Evolutionary conservation across 768 basidiomycete genomes (phyloP), one percentile per base, ranked within the genome.

Genomic region (Amanita rimosa): DNA sequence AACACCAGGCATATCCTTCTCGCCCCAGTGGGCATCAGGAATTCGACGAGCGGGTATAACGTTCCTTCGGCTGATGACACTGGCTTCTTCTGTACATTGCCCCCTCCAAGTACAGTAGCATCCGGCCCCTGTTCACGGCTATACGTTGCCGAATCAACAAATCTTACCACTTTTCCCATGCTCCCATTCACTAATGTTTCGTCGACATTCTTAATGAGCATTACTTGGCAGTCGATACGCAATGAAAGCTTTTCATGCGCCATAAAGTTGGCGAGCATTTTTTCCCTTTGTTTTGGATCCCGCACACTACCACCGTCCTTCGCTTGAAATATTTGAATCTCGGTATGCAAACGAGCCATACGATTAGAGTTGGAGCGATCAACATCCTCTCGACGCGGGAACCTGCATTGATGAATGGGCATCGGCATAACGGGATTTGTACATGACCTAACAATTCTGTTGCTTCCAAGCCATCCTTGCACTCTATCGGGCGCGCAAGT

Each of bases 161-260:
- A 99, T 3, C 77, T 74, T 24, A 85, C 57, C 16, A 99, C 76
- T 36, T 78, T 81, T 7, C 96, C 96, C 74, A 96, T 86, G 49
- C 83, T 90, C 1, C 96, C 96, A 58, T 99, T 99, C 39, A 97
- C 96, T 6, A 98, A 76, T 2, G 72, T 76, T 4, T 93, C 91
- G 56, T 94, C 89, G 46, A 85, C 67, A 59, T 98, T 98, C 70
- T 97, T 97, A 65, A 92, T 89, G 27, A 96, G 73, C 93, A 96
- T 97, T 35, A 90, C 87, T 64, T 97, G 95, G 6, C 89, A 84
- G 49, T 83, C 82, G 22, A 83, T 58, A 41, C 89, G 86, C 26
- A 99, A 73, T 0, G 60, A 58, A n/a, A 99, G 74, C 5, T 50
- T 56, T 48, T 71, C 63, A 1, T 88, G 84, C 0, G 93, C 93